Percentiles rank a stretch among this genome's conserved stretches.
Conservation (phyloP, 106 monocot genomes). For the Amphibolis antarctica region DNA sequence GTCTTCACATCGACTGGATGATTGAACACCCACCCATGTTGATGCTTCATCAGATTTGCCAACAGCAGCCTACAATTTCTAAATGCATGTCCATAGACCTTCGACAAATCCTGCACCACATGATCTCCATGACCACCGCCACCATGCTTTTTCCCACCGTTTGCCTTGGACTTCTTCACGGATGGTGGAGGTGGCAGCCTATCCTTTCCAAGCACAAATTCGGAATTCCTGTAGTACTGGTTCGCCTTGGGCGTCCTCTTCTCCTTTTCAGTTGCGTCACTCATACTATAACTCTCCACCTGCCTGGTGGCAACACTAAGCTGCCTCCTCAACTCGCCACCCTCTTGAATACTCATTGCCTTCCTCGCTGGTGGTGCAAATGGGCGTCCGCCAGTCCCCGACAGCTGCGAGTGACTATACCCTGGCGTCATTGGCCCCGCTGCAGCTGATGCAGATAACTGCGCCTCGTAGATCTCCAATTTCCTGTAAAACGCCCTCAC, state of each 20-base stretch:
- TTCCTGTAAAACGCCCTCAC: slow-evolving; percentile 35
- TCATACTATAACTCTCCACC: slow-evolving; percentile 22
- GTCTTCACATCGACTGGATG: slow-evolving; percentile 62
- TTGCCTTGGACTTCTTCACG: slow-evolving; percentile 49
- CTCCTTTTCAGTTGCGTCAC: slow-evolving; percentile 47
- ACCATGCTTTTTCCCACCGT: slow-evolving; percentile 31
- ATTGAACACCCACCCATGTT: slow-evolving; percentile 80
- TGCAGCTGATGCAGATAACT: slow-evolving; percentile 10
- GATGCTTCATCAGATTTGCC: slow-evolving; percentile 72
- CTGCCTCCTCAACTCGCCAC: background rate
- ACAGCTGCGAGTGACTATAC: slow-evolving; percentile 42
- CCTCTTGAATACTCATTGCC: background rate
- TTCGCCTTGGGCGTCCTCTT: slow-evolving; percentile 90
- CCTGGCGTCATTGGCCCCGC: slow-evolving; percentile 12
- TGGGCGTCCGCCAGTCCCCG: slow-evolving; percentile 24
- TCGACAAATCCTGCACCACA: background rate
- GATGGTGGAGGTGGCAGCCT: slow-evolving; percentile 45
- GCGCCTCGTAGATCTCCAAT: slow-evolving; percentile 35
- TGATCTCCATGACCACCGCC: slow-evolving; percentile 6
- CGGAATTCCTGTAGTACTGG: slow-evolving; percentile 57
- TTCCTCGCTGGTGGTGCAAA: background rate
- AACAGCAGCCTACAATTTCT: slow-evolving; percentile 50
- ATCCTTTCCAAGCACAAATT: slow-evolving; percentile 73
- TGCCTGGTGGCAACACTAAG: slow-evolving; percentile 19
- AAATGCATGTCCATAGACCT: slow-evolving; percentile 35